These are phyloP conservation scores for Metroxylon sagu DNA, from an alignment of 176 grass and related monocot species.

Conservation along the genomic window DNA sequence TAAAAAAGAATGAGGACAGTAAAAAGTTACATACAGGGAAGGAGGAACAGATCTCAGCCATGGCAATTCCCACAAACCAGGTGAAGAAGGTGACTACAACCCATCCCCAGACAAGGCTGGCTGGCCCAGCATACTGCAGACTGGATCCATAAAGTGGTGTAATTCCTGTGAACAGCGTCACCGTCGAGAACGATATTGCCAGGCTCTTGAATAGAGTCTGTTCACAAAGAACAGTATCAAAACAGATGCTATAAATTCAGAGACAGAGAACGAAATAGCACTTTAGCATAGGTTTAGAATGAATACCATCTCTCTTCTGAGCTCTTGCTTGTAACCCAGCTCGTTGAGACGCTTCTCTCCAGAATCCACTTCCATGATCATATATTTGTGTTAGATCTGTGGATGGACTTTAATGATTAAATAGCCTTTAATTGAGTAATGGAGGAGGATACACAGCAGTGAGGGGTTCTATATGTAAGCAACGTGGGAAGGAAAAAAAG, in stretches of 20 bases:
- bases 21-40: conserved; percentile 51
- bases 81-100: conserved; percentile 99
- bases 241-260: too few relatives aligned
- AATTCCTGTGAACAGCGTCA: conserved; percentile 99
- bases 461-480: too few relatives aligned
- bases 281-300: too few relatives aligned
- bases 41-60: conserved; percentile 99
- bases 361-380: conserved; percentile 75
- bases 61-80: conserved; percentile 97
- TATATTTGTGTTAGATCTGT: background rate
- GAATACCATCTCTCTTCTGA: conserved; percentile 84
- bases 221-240: background rate
- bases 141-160: conserved; percentile 89
- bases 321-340: conserved; percentile 99
- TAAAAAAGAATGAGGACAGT: background rate
- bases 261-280: background rate
- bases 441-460: too few relatives aligned
- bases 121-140: conserved; percentile 81
- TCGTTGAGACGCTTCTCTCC: conserved; percentile 99
- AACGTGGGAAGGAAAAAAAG: too few relatives aligned
- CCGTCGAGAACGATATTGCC: conserved; percentile 98
- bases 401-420: too few relatives aligned
- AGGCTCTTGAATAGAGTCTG: conserved; percentile 99
- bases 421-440: too few relatives aligned
- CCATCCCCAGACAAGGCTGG: conserved; percentile 91